A percentile compares a stretch with the other conserved stretches of the same genome.
phyloP scores from a whole-genome alignment of 2,329 filamentous ascomycete species.

The Apiospora kogelbergensis region DNA sequence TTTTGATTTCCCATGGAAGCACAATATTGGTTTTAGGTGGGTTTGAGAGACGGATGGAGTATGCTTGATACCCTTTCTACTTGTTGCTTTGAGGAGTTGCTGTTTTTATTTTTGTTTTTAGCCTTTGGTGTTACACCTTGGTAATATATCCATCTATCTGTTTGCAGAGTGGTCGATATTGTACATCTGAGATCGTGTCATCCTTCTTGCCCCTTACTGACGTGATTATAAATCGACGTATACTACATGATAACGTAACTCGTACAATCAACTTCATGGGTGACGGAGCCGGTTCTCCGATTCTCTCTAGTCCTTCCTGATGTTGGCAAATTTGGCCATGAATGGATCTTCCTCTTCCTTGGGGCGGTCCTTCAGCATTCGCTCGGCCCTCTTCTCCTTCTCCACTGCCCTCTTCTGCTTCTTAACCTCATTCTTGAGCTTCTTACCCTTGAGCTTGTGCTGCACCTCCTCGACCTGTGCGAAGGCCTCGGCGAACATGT shows the following conservation, averaged over 20 bases:
- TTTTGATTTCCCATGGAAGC: neutral
- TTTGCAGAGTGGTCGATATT: neutral
- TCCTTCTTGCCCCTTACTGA: too few species aligned
- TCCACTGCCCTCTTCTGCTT: slow-evolving; percentile 7
- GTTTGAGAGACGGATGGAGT: neutral
- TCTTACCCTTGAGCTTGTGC: slow-evolving; percentile 6
- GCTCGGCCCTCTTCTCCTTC: neutral
- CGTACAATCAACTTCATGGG: neutral
- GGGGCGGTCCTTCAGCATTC: neutral
- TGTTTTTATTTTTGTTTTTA: neutral
- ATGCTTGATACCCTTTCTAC: neutral
- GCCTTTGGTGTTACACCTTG: neutral
- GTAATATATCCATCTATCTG: neutral
- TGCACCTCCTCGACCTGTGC: neutral
- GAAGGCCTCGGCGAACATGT: neutral
- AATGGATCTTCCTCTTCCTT: neutral
- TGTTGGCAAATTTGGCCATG: neutral
- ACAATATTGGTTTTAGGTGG: too few species aligned
- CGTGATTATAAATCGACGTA: neutral
- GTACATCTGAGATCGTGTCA: neutral
- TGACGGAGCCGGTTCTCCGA: neutral
- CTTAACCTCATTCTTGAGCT: neutral
- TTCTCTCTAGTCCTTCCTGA: neutral
- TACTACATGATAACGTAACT: neutral
- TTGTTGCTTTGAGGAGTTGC: neutral